phyloP scores from a whole-genome alignment of 352 stramenopile species.

The Pythium periplocum region DNA sequence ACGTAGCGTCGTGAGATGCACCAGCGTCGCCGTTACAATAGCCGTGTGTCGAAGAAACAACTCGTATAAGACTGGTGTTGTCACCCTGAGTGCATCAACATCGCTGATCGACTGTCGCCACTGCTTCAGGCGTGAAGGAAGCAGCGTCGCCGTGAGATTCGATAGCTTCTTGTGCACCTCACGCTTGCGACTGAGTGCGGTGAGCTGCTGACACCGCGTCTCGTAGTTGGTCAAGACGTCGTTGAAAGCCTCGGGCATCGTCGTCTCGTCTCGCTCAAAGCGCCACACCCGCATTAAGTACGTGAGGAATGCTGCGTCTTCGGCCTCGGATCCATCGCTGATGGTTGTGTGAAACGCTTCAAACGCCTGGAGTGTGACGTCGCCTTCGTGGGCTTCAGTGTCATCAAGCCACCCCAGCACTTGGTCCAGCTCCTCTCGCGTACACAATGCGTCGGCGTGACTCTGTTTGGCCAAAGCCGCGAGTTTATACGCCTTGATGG shows the following conservation, averaged over 20 bases:
- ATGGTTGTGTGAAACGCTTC: conserved; percentile 38
- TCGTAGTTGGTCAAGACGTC: conserved; percentile 27
- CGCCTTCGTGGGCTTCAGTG: background rate
- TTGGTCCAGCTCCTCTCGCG: conserved; percentile 23
- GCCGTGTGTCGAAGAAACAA: background rate
- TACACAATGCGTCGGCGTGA: conserved; percentile 27
- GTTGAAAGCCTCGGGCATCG: background rate
- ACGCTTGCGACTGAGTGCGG: conserved; percentile 14
- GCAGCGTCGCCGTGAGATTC: conserved; percentile 7
- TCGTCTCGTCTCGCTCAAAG: conserved; percentile 20
- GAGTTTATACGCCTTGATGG: conserved; percentile 42
- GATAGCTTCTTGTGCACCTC: conserved; percentile 27
- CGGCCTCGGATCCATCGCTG: conserved; percentile 36
- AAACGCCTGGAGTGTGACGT: conserved; percentile 32
- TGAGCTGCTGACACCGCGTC: conserved; percentile 18
- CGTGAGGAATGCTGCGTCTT: conserved; percentile 59
- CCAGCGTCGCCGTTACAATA: background rate
- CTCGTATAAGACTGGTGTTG: background rate
- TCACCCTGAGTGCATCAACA: background rate
- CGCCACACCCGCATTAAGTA: conserved; percentile 60
- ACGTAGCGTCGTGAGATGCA: conserved; percentile 7
- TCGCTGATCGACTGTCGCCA: conserved; percentile 1
- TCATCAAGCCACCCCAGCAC: conserved; percentile 31
- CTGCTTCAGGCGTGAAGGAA: background rate
- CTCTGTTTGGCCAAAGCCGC: conserved; percentile 40